Evolutionary conservation across 331 rosid genomes (phyloP).

Genomic region (Telfairia occidentalis): DNA sequence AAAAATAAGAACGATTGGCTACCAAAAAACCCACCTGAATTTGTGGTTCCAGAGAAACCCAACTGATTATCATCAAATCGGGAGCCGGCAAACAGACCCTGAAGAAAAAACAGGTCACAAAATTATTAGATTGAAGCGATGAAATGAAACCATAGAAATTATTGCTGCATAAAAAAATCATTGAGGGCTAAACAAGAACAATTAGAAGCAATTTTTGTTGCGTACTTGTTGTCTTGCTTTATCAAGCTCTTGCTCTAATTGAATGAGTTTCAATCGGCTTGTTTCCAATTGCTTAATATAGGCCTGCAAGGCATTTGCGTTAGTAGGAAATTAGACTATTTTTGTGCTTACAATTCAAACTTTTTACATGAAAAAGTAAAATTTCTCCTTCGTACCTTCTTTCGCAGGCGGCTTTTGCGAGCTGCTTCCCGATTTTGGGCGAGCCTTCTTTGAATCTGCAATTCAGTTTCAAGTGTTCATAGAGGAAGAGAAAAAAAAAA

Average conservation of each 20-base stretch:
- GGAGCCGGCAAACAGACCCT: constrained; percentile 56
- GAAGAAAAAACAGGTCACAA: constrained; percentile 27
- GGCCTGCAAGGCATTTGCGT: constrained; percentile 37
- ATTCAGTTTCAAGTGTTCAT: constrained; percentile 13
- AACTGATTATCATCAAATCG: constrained; percentile 50
- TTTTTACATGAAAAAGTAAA: not conserved
- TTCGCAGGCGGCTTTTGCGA: constrained; percentile 82
- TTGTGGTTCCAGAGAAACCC: constrained; percentile 51
- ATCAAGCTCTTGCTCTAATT: constrained; percentile 71
- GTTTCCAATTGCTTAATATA: constrained; percentile 84
- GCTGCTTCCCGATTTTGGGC: constrained; percentile 99
- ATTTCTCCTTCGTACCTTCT: constrained; percentile 47
- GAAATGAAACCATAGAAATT: not conserved
- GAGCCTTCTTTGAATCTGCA: constrained; percentile 80
- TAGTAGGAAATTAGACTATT: constrained; percentile 11
- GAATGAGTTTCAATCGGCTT: constrained; percentile 68
- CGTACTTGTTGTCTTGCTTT: constrained; percentile 64
- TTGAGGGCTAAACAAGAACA: constrained; percentile 3
- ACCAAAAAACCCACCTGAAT: constrained; percentile 53
- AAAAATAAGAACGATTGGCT: constrained; percentile 11
- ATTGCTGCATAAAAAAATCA: constrained; percentile 6
- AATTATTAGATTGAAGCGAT: constrained; percentile 6
- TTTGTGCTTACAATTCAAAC: not conserved
- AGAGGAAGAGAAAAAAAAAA: not conserved
- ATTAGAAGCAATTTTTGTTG: constrained; percentile 18